phyloP scores from a whole-genome alignment of 257 asterid genomes.

The Scutellaria minor region DNA sequence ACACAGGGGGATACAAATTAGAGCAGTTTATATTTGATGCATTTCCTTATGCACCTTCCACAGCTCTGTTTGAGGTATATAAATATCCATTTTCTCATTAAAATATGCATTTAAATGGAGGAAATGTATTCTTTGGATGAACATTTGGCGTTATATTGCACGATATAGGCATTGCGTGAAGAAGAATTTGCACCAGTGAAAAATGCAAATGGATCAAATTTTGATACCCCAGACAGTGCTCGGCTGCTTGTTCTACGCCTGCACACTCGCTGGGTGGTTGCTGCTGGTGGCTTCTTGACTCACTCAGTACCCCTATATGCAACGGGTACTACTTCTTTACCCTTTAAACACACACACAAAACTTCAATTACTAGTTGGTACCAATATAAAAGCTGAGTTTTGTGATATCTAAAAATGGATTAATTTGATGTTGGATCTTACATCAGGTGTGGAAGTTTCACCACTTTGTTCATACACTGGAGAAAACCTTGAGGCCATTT shows the following conservation, averaged over 20 bases:
- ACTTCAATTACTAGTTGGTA: neutral
- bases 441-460: slow-evolving; percentile 90
- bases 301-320: slow-evolving; percentile 92
- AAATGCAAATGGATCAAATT: slow-evolving; percentile 88
- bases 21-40: slow-evolving; percentile 98
- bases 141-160: neutral
- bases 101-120: neutral
- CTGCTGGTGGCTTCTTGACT: slow-evolving; percentile 98
- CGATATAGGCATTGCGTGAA: slow-evolving; percentile 70
- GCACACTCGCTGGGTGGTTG: slow-evolving; percentile 95
- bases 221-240: slow-evolving; percentile 97
- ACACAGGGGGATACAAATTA: slow-evolving; percentile 74
- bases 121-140: slow-evolving; percentile 1
- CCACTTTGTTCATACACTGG: slow-evolving; percentile 95
- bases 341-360: neutral
- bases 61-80: slow-evolving; percentile 87
- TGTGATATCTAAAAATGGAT: neutral
- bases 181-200: slow-evolving; percentile 99
- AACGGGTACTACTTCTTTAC: slow-evolving; percentile 56
- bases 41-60: slow-evolving; percentile 91
- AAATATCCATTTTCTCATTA: neutral
- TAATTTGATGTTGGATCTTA: neutral
- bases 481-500: slow-evolving; percentile 89
- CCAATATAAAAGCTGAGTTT: neutral
- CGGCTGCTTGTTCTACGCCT: slow-evolving; percentile 86